Conservation (phyloP, 495 filamentous ascomycete species). For the Haplographium delicatum region DNA sequence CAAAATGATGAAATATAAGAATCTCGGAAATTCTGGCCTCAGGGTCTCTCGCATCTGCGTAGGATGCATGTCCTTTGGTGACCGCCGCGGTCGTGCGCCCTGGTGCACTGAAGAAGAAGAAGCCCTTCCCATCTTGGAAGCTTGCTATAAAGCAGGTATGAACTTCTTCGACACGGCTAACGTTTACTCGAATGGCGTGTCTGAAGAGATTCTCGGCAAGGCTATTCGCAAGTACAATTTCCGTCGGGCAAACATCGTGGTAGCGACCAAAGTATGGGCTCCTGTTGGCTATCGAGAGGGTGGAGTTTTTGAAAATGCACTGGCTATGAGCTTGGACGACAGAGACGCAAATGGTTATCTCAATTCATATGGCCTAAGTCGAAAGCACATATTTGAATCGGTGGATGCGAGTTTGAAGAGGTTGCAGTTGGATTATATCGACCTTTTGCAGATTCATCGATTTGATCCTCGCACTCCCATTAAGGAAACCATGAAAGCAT, state of each 20-base stretch:
- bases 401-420: slow-evolving; percentile 52
- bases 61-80: slow-evolving; percentile 65
- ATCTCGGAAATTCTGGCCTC: slow-evolving; percentile 59
- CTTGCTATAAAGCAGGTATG: slow-evolving; percentile 59
- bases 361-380: slow-evolving; percentile 37
- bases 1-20: background rate
- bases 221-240: slow-evolving; percentile 72
- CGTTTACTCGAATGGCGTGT: slow-evolving; percentile 65
- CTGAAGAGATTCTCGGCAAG: slow-evolving; percentile 70
- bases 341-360: slow-evolving; percentile 6
- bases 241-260: slow-evolving; percentile 65
- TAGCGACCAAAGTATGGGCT: slow-evolving; percentile 71
- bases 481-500: slow-evolving; percentile 57
- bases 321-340: slow-evolving; percentile 2
- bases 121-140: slow-evolving; percentile 58
- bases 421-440: slow-evolving; percentile 52
- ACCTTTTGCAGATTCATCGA: slow-evolving; percentile 60
- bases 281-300: slow-evolving; percentile 24
- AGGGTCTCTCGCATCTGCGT: slow-evolving; percentile 61
- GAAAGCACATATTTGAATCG: slow-evolving; percentile 56
- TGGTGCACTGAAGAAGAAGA: slow-evolving; percentile 58
- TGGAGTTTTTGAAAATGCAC: background rate
- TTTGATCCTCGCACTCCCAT: slow-evolving; percentile 40
- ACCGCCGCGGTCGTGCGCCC: slow-evolving; percentile 36
- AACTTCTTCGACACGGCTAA: slow-evolving; percentile 74